Base-by-base conservation (phyloP, 768 basidiomycete genomes). In the Scleroderma citrinum region DNA sequence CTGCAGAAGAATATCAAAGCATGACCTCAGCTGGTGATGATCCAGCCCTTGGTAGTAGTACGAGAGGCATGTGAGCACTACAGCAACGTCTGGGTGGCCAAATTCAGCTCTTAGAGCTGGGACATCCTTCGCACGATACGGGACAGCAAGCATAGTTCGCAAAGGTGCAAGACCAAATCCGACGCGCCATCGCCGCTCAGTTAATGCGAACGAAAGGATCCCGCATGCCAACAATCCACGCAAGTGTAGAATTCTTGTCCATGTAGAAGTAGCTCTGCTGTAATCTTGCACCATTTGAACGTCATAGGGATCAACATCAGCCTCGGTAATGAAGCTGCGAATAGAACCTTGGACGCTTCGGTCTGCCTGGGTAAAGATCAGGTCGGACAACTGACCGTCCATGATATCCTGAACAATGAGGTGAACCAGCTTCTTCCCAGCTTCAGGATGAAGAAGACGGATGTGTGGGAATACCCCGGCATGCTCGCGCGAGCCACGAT, bases 61-160 rank as follows among this genome's bases (percentile, higher is more conserved):
- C 0, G 59, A 65, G 17, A 73, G 56, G 12, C 65, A 71, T 0
- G 71, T 73, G 20, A 71, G 61, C 13, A 56, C 47, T 40, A 73
- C 58, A 7, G 60, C 59, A 8, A 71, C 48, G 19, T 71, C 70
- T 0, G 71, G 71, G 42, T 73, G 70, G 2, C 66, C 69, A 36
- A 71, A 71, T 20, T 73, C 71, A 19, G 70, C 70, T 30, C 64
- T 56, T 40, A 56, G 51, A 8, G 71, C 57, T 1, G 70, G 70
- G n/a, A 69, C 53, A 20, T 73, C 71, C 46, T 68, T 71, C 0
- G 70, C 71, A 2, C 69, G 56, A 24, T 71, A 71, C 0, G 70
- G 70, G 1, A 71, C 71, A 0, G 70, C 70, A 4, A 71, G 53
- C 57, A 59, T 56, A 0, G 71, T 70, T 14, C 70, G 67, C 16